phyloP scores from a whole-genome alignment of 2,329 filamentous ascomycete species.

The Penicillium sp. region DNA sequence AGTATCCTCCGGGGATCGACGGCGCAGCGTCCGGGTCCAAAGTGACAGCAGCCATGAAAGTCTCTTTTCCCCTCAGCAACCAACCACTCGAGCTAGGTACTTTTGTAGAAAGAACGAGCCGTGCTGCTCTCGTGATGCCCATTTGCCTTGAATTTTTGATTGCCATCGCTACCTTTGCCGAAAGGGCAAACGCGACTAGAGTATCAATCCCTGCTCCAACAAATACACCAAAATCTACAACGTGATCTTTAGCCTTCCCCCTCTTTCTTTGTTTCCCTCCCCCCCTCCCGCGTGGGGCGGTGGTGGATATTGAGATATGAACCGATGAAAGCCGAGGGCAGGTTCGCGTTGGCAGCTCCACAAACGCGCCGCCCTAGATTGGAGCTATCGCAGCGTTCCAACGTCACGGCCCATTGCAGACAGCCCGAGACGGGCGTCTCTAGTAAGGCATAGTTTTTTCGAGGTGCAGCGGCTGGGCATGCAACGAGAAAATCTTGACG shows the following conservation, averaged over 20 bases:
- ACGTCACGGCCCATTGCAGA: slow-evolving; percentile 13
- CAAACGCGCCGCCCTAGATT: slow-evolving; percentile 13
- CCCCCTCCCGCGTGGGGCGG: slow-evolving; percentile 22
- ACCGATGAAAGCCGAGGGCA: slow-evolving; percentile 6
- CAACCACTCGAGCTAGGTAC: not conserved
- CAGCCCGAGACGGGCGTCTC: slow-evolving; percentile 12
- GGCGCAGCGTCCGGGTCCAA: slow-evolving; percentile 25
- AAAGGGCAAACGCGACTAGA: not conserved
- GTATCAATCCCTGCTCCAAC: not conserved
- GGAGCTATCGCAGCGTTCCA: slow-evolving; percentile 14
- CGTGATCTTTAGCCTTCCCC: not conserved
- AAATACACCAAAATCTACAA: not conserved
- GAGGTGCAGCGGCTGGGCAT: slow-evolving; percentile 7
- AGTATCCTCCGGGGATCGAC: slow-evolving; percentile 27
- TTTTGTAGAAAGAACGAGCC: not conserved
- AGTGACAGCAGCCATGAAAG: slow-evolving; percentile 23
- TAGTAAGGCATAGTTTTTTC: slow-evolving; percentile 10
- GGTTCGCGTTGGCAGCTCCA: slow-evolving; percentile 21
- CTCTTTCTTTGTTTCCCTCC: slow-evolving; percentile 9
- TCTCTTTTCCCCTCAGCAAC: slow-evolving; percentile 1
- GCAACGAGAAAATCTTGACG: slow-evolving; percentile 8
- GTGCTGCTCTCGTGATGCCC: not conserved
- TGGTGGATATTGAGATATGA: slow-evolving; percentile 8
- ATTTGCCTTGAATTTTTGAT: not conserved
- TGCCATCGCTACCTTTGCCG: not conserved